Evolutionary conservation across 768 basidiomycete species (phyloP), one percentile per base, ranked within the genome.

Genomic region (Trichaptum fuscoviolaceum): DNA sequence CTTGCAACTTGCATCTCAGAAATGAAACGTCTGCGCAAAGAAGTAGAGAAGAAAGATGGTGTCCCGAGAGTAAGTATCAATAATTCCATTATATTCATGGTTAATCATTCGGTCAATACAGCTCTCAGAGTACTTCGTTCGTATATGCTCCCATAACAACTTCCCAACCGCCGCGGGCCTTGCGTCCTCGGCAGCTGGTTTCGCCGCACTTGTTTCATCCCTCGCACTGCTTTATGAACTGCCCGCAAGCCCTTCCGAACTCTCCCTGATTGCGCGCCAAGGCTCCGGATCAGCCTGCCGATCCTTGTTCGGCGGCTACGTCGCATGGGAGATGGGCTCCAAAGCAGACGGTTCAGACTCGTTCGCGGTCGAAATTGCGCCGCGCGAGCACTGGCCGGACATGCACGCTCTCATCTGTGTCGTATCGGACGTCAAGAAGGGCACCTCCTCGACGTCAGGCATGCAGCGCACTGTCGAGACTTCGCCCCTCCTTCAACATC

Each of bases 381-480:
- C 93, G 1, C 85, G 87, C 69, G 80, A 82, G 27, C 91, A 97
- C 82, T 99, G 97, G 97, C 92, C 94, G 7, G 88, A 95, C 67
- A 89, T 99, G 74, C 93, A 96, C 77, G 97, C 97, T 30, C 87
- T 99, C 73, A 97, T 99, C 79, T 96, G 95, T 74, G 92, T 99
- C 73, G 96, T 99, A 58, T 90, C 87, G 36, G 95, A 96, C 77
- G 89, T 88, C 78, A 99, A 99, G 79, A 99, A 99, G 78, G 95
- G 93, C 68, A 98, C 96, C 2, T 90, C 90, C 34, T 94, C 92
- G 62, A 99, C 97, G 1, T 86, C 89, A 42, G 97, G 97, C 68
- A 99, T 99, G 97, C 97, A 99, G 77, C 87, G 91, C 73, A 97
- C 96, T 30, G 95, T 99, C 71, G 91, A 95, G 73, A 98, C 97